phyloP scores from a whole-genome alignment of 2,329 filamentous ascomycete genomes.

The Cryphonectria parasitica region DNA sequence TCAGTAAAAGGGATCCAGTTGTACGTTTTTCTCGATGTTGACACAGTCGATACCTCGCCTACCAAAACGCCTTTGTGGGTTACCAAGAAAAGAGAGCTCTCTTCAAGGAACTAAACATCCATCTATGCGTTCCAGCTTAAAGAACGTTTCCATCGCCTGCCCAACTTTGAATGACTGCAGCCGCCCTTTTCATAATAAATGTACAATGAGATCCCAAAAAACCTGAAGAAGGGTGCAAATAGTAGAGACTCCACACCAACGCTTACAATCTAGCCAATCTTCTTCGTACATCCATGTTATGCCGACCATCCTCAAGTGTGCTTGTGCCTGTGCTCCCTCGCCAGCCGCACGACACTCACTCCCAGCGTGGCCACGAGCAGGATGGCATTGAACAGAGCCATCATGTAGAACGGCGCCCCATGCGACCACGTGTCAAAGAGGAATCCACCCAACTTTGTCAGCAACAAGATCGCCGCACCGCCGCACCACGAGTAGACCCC shows the following conservation, averaged over 20 bases:
- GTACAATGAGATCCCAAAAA: not conserved
- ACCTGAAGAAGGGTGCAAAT: not conserved
- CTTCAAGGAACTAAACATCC: not conserved
- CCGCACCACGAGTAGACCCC: constrained; percentile 93
- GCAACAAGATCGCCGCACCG: constrained; percentile 83
- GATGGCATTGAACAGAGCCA: constrained; percentile 83
- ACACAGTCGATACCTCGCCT: not conserved
- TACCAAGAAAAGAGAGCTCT: not conserved
- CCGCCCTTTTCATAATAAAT: not conserved
- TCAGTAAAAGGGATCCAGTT: no score
- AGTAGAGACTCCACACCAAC: not conserved
- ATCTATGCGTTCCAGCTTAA: not conserved
- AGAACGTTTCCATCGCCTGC: constrained; percentile 7
- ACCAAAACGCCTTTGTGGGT: not conserved
- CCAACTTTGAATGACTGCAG: not conserved
- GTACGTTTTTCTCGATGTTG: no score
- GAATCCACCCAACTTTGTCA: constrained; percentile 88
- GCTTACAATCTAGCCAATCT: constrained; percentile 4
- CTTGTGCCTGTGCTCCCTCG: constrained; percentile 20
- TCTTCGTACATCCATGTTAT: not conserved
- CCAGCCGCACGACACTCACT: constrained; percentile 48
- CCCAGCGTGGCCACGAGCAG: constrained; percentile 62
- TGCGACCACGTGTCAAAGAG: constrained; percentile 77
- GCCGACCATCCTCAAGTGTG: not conserved
- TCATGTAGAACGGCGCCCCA: constrained; percentile 90